Conservation (phyloP, 441 rosid species). For the Metrosideros polymorpha region DNA sequence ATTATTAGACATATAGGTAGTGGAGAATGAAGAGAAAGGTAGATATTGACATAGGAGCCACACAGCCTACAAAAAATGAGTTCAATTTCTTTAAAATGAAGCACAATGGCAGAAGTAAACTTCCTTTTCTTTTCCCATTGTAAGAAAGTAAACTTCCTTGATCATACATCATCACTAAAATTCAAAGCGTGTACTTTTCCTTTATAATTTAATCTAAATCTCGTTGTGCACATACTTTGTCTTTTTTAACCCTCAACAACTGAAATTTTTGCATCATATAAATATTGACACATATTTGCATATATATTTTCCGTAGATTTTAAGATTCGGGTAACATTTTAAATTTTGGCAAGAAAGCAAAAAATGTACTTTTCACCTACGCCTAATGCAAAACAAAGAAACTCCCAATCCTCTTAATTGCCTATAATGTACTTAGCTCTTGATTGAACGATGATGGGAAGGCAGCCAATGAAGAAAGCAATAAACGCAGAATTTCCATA, state of each 20-base stretch:
- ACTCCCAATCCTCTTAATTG: neutral
- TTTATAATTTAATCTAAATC: neutral
- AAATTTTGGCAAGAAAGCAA: neutral
- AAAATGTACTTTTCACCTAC: neutral
- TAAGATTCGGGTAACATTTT: neutral
- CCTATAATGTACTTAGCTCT: neutral
- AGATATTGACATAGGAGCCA: neutral
- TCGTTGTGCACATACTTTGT: neutral
- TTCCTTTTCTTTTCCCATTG: neutral
- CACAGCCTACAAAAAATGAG: neutral
- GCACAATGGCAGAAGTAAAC: neutral
- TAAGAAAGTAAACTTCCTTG: neutral
- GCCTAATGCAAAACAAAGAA: neutral
- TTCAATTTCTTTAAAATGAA: neutral
- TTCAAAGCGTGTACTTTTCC: neutral
- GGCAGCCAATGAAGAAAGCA: neutral
- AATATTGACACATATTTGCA: neutral
- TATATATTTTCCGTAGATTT: neutral
- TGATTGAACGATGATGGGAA: neutral
- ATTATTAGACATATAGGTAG: neutral
- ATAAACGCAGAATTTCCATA: neutral
- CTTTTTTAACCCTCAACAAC: neutral
- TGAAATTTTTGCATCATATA: neutral
- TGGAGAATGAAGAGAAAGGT: neutral
- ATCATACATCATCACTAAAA: neutral